Evolutionary conservation across 257 asterid species (phyloP), one percentile per base, ranked within the genome.

Genomic region (Ilex asprella): DNA sequence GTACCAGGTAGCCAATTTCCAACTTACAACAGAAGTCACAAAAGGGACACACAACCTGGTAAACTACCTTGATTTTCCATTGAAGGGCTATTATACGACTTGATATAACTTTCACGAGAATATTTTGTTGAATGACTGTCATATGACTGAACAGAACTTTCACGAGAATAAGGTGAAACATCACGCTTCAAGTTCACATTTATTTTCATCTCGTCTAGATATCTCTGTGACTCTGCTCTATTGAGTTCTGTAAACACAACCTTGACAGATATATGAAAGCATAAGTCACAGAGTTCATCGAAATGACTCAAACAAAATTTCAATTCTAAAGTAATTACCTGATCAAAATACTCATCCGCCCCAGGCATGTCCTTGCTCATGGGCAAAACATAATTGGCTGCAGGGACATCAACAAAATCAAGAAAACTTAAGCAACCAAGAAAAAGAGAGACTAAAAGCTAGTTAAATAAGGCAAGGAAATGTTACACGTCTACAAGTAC

Each of bases 201-300:
- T 69, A 70, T 73, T 75, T 82, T 82, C 93, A 85, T 78, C 79
- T 73, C 73, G 50, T 76, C 76, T 68, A 85, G 78, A 58, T 35
- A 65, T 71, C 61, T 73, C 67, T 78, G 76, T 0, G 93, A 62
- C 59, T 82, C 87, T 2, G 21, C 78, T 70, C 82, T 65, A 57
- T 44, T 57, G 55, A 74, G 89, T 67, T 85, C 93, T 68, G 78
- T 71, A 58, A 82, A 85, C 49, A 59, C 55, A 70, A 76, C 76
- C 82, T 76, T 55, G 11, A 39, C 61, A 55, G 59, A 73, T 9
- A 41, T 56, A 32, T 39, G 53, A 29, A 10, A 30, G 52, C 39
- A 35, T 16, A 44, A 21, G 55, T 41, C 12, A 39, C 50, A n/a
- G 12, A 31, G 13, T 32, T 30, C 66, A 47, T 16, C 16, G 13